A percentile compares a stretch with the other conserved stretches of the same genome.
phyloP scores from a whole-genome alignment of 2,329 filamentous ascomycete genomes.

The Paecilomyces fulvus region DNA sequence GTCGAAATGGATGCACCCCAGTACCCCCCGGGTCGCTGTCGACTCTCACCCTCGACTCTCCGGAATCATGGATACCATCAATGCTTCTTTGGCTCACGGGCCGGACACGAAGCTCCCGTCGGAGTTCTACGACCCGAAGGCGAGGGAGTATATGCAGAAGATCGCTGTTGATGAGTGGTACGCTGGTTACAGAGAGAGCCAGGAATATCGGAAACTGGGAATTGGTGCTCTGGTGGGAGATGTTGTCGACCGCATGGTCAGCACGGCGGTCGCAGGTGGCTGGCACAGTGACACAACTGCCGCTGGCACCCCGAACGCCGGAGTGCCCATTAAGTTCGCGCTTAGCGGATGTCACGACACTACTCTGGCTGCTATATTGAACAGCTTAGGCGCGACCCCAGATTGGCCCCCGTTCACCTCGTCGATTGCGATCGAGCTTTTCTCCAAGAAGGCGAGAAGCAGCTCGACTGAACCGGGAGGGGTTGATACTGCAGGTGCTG shows the following conservation, averaged over 20 bases:
- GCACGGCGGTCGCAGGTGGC: conserved; percentile 53
- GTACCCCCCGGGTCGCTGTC: conserved; percentile 61
- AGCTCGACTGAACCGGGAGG: not conserved
- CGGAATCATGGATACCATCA: conserved; percentile 91
- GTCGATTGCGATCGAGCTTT: conserved; percentile 84
- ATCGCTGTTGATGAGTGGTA: conserved; percentile 91
- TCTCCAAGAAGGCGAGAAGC: conserved; percentile 45
- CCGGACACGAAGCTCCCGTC: conserved; percentile 67
- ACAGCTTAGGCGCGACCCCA: conserved; percentile 64
- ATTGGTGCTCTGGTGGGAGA: conserved; percentile 82
- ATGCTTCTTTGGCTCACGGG: conserved; percentile 78
- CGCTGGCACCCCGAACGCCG: conserved; percentile 39
- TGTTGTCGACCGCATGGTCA: conserved; percentile 63
- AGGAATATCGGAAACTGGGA: conserved; percentile 80
- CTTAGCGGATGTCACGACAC: conserved; percentile 90
- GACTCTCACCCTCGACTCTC: conserved; percentile 76
- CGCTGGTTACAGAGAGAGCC: conserved; percentile 70
- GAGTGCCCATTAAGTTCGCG: conserved; percentile 56
- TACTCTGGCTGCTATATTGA: conserved; percentile 70
- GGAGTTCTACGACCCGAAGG: conserved; percentile 78
- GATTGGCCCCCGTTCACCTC: conserved; percentile 91
- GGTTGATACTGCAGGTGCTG: conserved; percentile 8
- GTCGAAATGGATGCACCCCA: conserved; percentile 76
- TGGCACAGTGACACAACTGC: conserved; percentile 44
- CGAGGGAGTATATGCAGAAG: conserved; percentile 58